phyloP scores from a whole-genome alignment of 2,329 filamentous ascomycete species.

The Byssochlamys sp. region DNA sequence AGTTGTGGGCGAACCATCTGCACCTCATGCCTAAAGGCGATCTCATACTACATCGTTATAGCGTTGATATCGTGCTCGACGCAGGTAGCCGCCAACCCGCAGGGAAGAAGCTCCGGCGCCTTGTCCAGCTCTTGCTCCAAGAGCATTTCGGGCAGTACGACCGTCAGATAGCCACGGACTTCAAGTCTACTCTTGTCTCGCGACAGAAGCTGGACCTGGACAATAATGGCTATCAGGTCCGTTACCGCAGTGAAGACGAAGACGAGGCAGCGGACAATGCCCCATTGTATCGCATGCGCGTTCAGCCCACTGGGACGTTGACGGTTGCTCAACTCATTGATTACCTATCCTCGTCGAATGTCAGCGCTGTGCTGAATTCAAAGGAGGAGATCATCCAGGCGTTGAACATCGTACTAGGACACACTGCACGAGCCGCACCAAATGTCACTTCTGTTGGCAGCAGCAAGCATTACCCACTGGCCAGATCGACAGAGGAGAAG shows the following conservation, averaged over 20 bases:
- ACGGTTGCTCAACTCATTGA: constrained; percentile 35
- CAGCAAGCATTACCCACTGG: constrained; percentile 45
- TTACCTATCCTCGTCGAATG: constrained; percentile 30
- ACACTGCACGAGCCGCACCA: constrained; percentile 35
- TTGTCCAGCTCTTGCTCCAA: constrained; percentile 39
- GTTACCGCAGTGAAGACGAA: constrained; percentile 28
- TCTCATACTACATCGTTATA: constrained; percentile 34
- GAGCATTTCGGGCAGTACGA: constrained; percentile 20
- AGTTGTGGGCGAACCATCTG: constrained; percentile 33
- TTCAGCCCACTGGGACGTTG: constrained; percentile 26
- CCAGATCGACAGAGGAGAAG: constrained; percentile 20
- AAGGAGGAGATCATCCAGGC: constrained; percentile 47
- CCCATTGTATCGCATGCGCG: constrained; percentile 22
- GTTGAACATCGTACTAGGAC: constrained; percentile 49
- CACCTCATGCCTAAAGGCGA: constrained; percentile 23
- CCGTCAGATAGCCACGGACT: constrained; percentile 30
- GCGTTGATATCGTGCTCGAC: constrained; percentile 23
- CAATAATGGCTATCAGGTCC: constrained; percentile 17
- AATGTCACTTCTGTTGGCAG: constrained; percentile 40
- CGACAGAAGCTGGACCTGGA: constrained; percentile 14
- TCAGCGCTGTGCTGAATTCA: constrained; percentile 28
- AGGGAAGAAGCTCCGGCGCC: constrained; percentile 37
- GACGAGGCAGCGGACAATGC: constrained; percentile 19
- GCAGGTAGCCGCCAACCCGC: constrained; percentile 12
- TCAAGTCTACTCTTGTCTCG: constrained; percentile 28